Conservation (phyloP, 2,329 filamentous ascomycete genomes). For the Hypoxylon sp. region DNA sequence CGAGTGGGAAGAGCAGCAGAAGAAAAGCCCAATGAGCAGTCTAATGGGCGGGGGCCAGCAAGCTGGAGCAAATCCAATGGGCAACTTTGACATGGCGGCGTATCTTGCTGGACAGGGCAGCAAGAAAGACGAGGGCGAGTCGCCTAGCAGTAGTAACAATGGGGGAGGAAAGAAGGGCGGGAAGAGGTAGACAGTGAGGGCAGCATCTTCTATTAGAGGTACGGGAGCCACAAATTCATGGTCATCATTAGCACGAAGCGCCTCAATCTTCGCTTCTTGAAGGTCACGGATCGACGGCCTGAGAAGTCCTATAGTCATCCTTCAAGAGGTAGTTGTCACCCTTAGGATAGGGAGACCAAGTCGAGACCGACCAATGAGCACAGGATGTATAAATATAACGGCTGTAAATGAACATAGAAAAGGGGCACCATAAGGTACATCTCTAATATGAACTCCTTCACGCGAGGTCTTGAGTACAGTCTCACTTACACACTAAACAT, state of each 20-base stretch:
- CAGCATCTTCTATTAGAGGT: not conserved
- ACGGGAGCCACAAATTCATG: not conserved
- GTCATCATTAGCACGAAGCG: not conserved
- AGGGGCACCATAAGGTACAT: not conserved
- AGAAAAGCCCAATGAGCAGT: constrained; percentile 77
- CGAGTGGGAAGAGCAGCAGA: constrained; percentile 93
- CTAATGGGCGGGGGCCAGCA: constrained; percentile 63
- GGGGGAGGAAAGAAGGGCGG: constrained; percentile 60
- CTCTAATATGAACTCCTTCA: not conserved
- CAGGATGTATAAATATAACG: not conserved
- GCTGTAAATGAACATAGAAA: not conserved
- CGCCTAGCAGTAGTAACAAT: constrained; percentile 42
- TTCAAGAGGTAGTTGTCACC: not conserved
- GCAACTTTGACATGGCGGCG: constrained; percentile 73
- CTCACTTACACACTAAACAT: not conserved
- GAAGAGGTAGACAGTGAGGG: constrained; percentile 52
- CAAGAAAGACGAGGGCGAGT: constrained; percentile 59
- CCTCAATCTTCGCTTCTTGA: not conserved
- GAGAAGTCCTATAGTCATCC: not conserved
- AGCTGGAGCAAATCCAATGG: constrained; percentile 61
- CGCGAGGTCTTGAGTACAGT: not conserved
- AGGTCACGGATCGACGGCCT: not conserved
- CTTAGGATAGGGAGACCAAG: not conserved
- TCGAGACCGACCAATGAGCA: not conserved
- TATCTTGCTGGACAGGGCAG: constrained; percentile 72